Evolutionary conservation across 2,329 filamentous ascomycete species (phyloP).

Genomic region (Aspergillus pseudoviridinutans): DNA sequence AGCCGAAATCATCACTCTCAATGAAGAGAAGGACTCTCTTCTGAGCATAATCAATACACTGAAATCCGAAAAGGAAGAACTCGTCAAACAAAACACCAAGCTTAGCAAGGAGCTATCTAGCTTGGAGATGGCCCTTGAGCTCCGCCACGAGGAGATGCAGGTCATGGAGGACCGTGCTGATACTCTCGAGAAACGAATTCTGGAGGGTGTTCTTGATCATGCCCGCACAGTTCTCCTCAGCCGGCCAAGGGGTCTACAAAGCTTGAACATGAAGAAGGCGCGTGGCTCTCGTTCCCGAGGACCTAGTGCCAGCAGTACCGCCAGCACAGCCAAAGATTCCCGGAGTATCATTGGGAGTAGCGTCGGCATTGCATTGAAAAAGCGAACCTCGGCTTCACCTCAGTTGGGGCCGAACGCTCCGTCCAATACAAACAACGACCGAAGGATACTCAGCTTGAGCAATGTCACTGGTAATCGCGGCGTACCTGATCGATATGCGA

Average conservation of each 20-base stretch:
- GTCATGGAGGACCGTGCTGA: conserved; percentile 89
- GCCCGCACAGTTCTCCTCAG: conserved; percentile 80
- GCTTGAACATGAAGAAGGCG: conserved; percentile 51
- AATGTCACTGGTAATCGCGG: conserved; percentile 74
- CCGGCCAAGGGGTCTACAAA: conserved; percentile 53
- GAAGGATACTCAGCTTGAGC: conserved; percentile 84
- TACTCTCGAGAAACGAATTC: conserved; percentile 80
- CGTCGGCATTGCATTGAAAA: conserved; percentile 49
- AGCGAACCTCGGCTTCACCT: conserved; percentile 46
- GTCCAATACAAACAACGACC: conserved; percentile 51
- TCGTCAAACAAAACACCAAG: conserved; percentile 72
- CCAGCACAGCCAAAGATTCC: conserved; percentile 31
- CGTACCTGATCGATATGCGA: conserved; percentile 28
- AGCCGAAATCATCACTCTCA: conserved; percentile 47
- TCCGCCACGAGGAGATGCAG: conserved; percentile 85
- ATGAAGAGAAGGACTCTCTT: conserved; percentile 60
- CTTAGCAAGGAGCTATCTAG: conserved; percentile 83
- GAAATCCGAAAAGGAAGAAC: conserved; percentile 56
- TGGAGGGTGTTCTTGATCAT: conserved; percentile 95
- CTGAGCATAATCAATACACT: conserved; percentile 52
- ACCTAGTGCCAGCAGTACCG: conserved; percentile 30
- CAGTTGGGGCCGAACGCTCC: conserved; percentile 42
- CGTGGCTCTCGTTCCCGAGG: conserved; percentile 40
- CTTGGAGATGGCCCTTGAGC: conserved; percentile 81
- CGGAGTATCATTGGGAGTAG: conserved; percentile 38